Conservation (phyloP, 148 eudicot species). For the Rhododendron ferrugineum region DNA sequence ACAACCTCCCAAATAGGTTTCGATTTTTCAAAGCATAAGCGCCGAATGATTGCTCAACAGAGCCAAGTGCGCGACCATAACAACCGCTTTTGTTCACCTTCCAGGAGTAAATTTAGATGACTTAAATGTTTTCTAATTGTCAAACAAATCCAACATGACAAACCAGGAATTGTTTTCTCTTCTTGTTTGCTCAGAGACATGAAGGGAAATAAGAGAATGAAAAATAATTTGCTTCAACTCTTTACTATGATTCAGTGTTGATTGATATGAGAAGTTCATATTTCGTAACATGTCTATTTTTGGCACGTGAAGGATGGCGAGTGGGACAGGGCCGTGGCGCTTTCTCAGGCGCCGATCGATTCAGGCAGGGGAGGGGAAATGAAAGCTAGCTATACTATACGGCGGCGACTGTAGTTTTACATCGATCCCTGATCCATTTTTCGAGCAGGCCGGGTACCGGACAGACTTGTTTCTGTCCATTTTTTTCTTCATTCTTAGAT, state of each 20-base stretch:
- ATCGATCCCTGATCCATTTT: neutral
- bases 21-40: neutral
- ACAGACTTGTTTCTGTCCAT: neutral
- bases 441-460: neutral
- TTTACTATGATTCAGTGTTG: neutral
- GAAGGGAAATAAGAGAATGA: neutral
- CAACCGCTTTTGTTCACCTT: neutral
- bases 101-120: neutral
- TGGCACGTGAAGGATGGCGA: slow-evolving; percentile 63
- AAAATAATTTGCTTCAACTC: neutral
- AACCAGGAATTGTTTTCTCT: neutral
- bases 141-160: neutral
- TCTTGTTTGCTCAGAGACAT: neutral
- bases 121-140: neutral
- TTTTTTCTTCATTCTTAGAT: neutral
- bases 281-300: neutral
- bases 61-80: neutral
- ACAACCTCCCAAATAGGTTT: neutral
- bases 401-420: neutral
- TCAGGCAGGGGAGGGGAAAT: neutral
- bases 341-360: slow-evolving; percentile 38
- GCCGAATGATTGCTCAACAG: neutral
- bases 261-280: neutral
- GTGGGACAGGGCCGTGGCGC: slow-evolving; percentile 89
- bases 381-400: no score